A percentile compares a stretch with the other conserved stretches of the same genome.
phyloP scores from a whole-genome alignment of 164 flowering plant genomes.

The Nymphaea thermarum region DNA sequence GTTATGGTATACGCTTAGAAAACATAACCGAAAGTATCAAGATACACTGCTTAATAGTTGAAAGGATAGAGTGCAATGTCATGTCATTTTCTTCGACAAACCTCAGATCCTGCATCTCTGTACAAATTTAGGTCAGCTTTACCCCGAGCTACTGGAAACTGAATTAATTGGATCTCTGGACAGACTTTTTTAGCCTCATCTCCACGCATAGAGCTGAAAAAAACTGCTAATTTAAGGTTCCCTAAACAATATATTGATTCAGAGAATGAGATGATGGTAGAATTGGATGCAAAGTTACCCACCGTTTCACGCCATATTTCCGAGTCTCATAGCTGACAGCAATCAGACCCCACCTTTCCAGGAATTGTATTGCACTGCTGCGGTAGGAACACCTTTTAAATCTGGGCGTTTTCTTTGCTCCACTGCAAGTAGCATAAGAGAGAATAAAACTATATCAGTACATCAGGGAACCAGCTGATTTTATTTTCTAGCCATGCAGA shows the following conservation, averaged over 20 bases:
- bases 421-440: conserved; percentile 25
- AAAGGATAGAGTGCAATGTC: too few relatives aligned
- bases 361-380: conserved; percentile 89
- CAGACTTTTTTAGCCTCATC: conserved; percentile 86
- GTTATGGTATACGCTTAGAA: too few relatives aligned
- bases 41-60: too few relatives aligned
- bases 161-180: conserved; percentile 75
- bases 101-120: conserved; percentile 95
- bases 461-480: too few relatives aligned
- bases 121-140: conserved; percentile 80
- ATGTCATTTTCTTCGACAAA: conserved; percentile 6
- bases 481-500: too few relatives aligned
- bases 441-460: too few relatives aligned
- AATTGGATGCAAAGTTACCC: not conserved
- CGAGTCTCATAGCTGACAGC: conserved; percentile 97
- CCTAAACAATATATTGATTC: too few relatives aligned
- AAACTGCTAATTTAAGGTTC: not conserved
- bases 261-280: too few relatives aligned
- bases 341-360: conserved; percentile 97
- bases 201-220: conserved; percentile 85
- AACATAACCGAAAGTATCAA: too few relatives aligned
- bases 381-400: conserved; percentile 73
- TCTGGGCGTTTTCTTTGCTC: conserved; percentile 77
- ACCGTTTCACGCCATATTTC: conserved; percentile 89
- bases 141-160: conserved; percentile 91